These are phyloP conservation scores for Odonthalia washingtoniensis DNA, from an alignment of 31 red algal species.

Conservation along the genomic window DNA sequence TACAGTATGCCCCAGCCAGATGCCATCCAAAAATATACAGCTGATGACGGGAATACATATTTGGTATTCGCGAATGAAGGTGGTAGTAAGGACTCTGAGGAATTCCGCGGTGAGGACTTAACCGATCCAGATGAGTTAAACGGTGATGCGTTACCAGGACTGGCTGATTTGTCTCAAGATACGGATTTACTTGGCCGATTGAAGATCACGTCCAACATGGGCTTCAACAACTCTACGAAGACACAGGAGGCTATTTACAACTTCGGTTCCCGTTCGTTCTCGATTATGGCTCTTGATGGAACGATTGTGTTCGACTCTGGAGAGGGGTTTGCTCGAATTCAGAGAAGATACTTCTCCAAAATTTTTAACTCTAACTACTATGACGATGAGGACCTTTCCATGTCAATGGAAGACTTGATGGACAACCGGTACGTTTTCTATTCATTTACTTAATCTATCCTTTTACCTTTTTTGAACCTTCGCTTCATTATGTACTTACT, in stretches of 20 bases:
- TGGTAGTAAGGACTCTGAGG: conserved; percentile 75
- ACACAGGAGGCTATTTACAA: conserved; percentile 74
- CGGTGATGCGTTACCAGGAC: conserved; percentile 37
- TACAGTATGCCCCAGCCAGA: conserved; percentile 83
- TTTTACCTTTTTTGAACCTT: too few relatives aligned
- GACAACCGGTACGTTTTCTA: conserved; percentile 61
- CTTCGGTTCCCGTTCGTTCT: conserved; percentile 78
- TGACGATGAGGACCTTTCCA: conserved; percentile 44
- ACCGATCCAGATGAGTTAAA: conserved; percentile 65
- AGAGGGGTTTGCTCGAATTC: conserved; percentile 79
- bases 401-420: conserved; percentile 54
- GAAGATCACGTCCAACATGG: conserved; percentile 57
- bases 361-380: conserved; percentile 79
- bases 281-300: conserved; percentile 63
- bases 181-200: conserved; percentile 69
- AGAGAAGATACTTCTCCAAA: conserved; percentile 52
- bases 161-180: conserved; percentile 61
- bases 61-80: conserved; percentile 84
- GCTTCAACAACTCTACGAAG: conserved; percentile 67
- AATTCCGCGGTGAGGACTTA: conserved; percentile 61
- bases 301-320: conserved; percentile 80
- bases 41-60: conserved; percentile 59
- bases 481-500: conserved; percentile 12
- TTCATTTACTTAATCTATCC: too few relatives aligned
- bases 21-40: conserved; percentile 50